Base-by-base conservation (phyloP, 139 green algal species). In the Prasinococcaceae sp. region DNA sequence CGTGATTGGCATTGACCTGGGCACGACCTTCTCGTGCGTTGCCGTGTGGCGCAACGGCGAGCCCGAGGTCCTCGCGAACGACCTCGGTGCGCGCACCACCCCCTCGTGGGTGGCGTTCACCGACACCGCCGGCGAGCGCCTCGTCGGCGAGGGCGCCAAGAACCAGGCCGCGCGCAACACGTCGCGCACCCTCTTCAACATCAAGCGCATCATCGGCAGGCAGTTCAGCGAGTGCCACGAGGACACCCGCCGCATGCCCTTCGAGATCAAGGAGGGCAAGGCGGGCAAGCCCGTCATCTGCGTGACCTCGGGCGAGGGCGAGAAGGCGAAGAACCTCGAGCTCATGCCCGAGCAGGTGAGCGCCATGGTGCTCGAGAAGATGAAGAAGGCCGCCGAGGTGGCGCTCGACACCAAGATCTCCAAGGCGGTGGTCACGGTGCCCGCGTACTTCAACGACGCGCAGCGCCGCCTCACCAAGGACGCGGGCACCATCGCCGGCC, bases 361-460 rank as follows among this genome's bases (percentile, higher is more conserved):
- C 35, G 64, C 71, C 41, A 71, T 74, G 64, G 43, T 78, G 12
- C 53, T 81, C 26, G 14, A 47, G 1, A 74, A 76, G 68, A 84
- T 93, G 79, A 90, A 87, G 66, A 69, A 82, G n/a, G 82, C 66
- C 2, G 83, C 83, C 9, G 79, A 90, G 58, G 68, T 50, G 0
- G 83, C 69, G 65, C 68, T 93, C 33, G 77, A 76, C 62, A 17
- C 33, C 33, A 40, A 41, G 24, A 37, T 63, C 28, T 46, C 57
- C 17, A 55, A 63, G 45, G 55, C 57, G 33, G 57, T 65, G 17
- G 50, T 65, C 47, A 65, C 57, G 33, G 57, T 70, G 27, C 61
- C 61, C 23, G 55, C 55, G 10, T 63, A 63, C 46, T 63, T 63
- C 43, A 56, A 55, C 55, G 55, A 63, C 46, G 36, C 42, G 20